Evolutionary conservation across 345 rosid species (phyloP).

Genomic region (Brassica incana): DNA sequence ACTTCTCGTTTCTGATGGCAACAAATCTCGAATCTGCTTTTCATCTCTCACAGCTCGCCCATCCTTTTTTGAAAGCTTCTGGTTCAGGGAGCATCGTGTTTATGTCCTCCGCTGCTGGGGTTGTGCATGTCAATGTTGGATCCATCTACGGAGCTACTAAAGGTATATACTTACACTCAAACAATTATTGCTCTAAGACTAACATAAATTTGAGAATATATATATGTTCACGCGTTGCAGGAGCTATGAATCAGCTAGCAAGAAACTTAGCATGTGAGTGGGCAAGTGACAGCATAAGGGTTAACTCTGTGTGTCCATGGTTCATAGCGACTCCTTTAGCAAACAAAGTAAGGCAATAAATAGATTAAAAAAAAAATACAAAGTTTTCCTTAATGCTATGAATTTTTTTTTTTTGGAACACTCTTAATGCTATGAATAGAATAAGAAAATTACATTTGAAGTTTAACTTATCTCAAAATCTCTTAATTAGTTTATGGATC

Average conservation of each 20-base stretch:
- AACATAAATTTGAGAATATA: not conserved
- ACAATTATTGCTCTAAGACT: not conserved
- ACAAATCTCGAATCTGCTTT: conserved; percentile 77
- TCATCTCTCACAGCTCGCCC: conserved; percentile 68
- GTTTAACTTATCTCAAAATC: not conserved
- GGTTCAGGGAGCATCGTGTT: conserved; percentile 63
- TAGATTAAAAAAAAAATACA: not conserved
- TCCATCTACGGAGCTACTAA: conserved; percentile 42
- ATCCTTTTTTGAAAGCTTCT: conserved; percentile 69
- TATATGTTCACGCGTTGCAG: not conserved
- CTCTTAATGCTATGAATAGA: not conserved
- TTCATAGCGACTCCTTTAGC: conserved; percentile 5
- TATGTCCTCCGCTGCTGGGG: conserved; percentile 63
- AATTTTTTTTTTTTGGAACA: no score
- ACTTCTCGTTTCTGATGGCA: conserved; percentile 54
- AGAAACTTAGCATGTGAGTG: conserved; percentile 33
- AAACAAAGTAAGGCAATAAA: conserved; percentile 1
- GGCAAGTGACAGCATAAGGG: conserved; percentile 24
- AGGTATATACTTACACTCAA: conserved; percentile 13
- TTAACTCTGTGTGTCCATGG: conserved; percentile 23
- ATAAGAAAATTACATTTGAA: not conserved
- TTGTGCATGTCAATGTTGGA: conserved; percentile 23
- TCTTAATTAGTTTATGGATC: not conserved
- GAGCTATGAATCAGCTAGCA: conserved; percentile 28
- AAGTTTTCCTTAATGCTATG: not conserved